A percentile compares a stretch with the other conserved stretches of the same genome.
These are phyloP conservation scores for Grammothele lineata DNA, from an alignment of 768 basidiomycete genomes.

Conservation along the genomic window DNA sequence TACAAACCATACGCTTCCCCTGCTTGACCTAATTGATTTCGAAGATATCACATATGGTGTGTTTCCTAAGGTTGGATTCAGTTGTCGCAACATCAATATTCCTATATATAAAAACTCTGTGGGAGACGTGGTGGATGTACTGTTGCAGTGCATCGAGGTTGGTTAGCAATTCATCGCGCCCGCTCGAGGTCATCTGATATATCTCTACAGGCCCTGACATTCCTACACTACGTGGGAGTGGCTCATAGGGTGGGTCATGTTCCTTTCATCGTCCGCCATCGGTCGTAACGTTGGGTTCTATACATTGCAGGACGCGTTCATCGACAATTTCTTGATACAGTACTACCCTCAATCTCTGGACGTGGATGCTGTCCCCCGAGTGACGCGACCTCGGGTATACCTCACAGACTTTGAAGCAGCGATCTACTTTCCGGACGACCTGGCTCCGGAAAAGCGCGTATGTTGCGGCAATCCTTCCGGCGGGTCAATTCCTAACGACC, in stretches of 20 bases:
- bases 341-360: slow-evolving; percentile 29
- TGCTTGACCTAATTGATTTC: slow-evolving; percentile 23
- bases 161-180: not conserved
- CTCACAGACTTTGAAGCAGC: slow-evolving; percentile 31
- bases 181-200: no score
- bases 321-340: slow-evolving; percentile 29
- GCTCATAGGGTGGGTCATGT: no score
- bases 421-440: slow-evolving; percentile 22
- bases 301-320: slow-evolving; percentile 29
- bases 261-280: not conserved
- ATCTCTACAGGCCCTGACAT: no score
- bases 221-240: no score
- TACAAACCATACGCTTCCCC: slow-evolving; percentile 26
- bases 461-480: not conserved
- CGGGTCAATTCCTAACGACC: not conserved
- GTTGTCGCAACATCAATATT: no score
- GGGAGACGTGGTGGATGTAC: slow-evolving; percentile 22
- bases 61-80: slow-evolving; percentile 26
- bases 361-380: slow-evolving; percentile 4
- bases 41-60: slow-evolving; percentile 27
- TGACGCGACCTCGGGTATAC: slow-evolving; percentile 26
- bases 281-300: not conserved
- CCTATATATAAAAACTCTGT: no score
- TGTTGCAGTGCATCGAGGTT: slow-evolving; percentile 27
- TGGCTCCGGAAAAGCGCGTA: slow-evolving; percentile 6